Conservation (phyloP, 768 basidiomycete species). For the Trametes cinnabarina region DNA sequence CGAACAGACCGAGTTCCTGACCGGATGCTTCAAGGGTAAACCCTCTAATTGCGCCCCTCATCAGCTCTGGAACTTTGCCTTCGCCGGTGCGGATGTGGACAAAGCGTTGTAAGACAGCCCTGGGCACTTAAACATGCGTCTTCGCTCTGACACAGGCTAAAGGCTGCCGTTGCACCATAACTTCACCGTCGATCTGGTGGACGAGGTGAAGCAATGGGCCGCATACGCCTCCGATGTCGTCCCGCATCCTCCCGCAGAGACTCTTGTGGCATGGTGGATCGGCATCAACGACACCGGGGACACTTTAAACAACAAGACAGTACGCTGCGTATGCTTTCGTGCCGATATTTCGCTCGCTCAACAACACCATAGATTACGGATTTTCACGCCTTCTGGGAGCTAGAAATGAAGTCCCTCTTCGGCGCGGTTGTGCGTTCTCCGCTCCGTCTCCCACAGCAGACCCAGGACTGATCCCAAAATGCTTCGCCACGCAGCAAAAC, state of each 20-base stretch:
- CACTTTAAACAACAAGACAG: slow-evolving; percentile 37
- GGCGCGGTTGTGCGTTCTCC: slow-evolving; percentile 39
- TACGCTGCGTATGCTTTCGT: slow-evolving; percentile 1
- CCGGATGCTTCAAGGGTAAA: slow-evolving; percentile 46
- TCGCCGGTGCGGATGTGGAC: slow-evolving; percentile 40
- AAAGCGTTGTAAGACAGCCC: slow-evolving; percentile 12
- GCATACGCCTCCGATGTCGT: slow-evolving; percentile 43
- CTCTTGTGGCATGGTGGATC: slow-evolving; percentile 56
- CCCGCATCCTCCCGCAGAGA: slow-evolving; percentile 42
- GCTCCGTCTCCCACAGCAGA: neutral
- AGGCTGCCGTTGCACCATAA: slow-evolving; percentile 49
- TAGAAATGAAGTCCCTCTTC: slow-evolving; percentile 50
- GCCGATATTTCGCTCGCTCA: neutral
- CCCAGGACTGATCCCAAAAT: neutral
- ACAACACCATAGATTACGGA: slow-evolving; percentile 41
- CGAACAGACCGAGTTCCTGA: slow-evolving; percentile 48
- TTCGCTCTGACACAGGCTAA: neutral
- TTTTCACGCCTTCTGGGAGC: slow-evolving; percentile 49
- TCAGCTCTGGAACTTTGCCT: slow-evolving; percentile 57
- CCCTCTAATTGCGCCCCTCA: slow-evolving; percentile 40
- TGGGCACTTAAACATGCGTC: neutral
- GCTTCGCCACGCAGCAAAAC: slow-evolving; percentile 34
- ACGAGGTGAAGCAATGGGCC: slow-evolving; percentile 51
- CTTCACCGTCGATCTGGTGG: slow-evolving; percentile 46
- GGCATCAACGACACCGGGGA: slow-evolving; percentile 61